Conservation (phyloP, 768 basidiomycete species). For the Suillus occidentalis region DNA sequence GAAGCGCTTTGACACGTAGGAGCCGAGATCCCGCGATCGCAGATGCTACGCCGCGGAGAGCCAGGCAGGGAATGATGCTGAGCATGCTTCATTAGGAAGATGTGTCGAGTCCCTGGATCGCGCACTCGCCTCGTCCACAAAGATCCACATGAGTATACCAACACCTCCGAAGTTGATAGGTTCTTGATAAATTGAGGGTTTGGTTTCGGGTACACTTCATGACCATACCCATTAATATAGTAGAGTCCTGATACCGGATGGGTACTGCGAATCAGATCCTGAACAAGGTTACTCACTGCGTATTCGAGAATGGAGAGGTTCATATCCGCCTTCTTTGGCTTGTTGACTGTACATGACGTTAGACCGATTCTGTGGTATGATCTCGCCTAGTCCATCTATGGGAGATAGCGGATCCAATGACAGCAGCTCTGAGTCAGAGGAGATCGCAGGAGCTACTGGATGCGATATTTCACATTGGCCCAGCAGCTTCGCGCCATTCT, state of each 20-base stretch:
- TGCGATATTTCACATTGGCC: slow-evolving; percentile 96
- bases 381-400: slow-evolving; percentile 54
- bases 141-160: slow-evolving; percentile 93
- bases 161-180: slow-evolving; percentile 57
- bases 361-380: slow-evolving; percentile 40
- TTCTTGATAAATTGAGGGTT: slow-evolving; percentile 77
- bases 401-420: slow-evolving; percentile 44
- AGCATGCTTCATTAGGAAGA: slow-evolving; percentile 9
- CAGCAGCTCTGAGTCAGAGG: slow-evolving; percentile 30
- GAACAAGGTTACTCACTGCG: slow-evolving; percentile 46
- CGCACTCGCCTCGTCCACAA: slow-evolving; percentile 81
- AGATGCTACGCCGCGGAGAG: slow-evolving; percentile 75
- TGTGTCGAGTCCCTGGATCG: slow-evolving; percentile 6
- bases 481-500: slow-evolving; percentile 73
- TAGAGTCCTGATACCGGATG: slow-evolving; percentile 54
- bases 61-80: slow-evolving; percentile 91
- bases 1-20: slow-evolving; percentile 79
- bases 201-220: slow-evolving; percentile 88
- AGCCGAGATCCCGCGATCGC: slow-evolving; percentile 73
- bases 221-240: slow-evolving; percentile 90
- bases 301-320: slow-evolving; percentile 61
- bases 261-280: slow-evolving; percentile 4
- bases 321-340: slow-evolving; percentile 50
- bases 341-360: slow-evolving; percentile 68
- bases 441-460: slow-evolving; percentile 48